Evolutionary conservation across 306 rosid genomes (phyloP), one percentile per base, ranked within the genome.

Genomic region (Acacia acuminata): DNA sequence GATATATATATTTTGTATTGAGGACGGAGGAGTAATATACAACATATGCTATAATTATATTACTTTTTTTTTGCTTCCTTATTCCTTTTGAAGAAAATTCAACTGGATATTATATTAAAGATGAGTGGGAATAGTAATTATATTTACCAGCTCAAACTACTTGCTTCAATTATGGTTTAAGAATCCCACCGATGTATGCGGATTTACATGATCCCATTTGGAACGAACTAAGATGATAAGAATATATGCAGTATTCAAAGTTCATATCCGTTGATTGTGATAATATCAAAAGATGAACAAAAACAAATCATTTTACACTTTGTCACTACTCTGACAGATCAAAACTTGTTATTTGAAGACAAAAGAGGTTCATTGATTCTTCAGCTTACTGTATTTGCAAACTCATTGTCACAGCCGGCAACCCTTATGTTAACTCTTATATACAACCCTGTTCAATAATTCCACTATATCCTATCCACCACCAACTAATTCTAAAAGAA

Each of bases 51-150:
- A 36, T 36, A 0, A 36, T 36, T 5, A 36, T 34, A 4, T 36
- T 36, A 36, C 0, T 36, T 36, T 27, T 27, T 36, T 36, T 36
- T 36, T 5, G 5, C 1, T 36, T 36, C 7, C 40, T 36, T 36
- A 0, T 4, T 36, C 1, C 5, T 0, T 36, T 1, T 4, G 0
- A 36, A 36, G 5, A 36, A 36, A 36, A 0, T 0, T 4, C 0
- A 36, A 4, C 7, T 38, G 8, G 1, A 1, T 38, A 0, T 38
- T 38, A 38, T 38, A 38, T 38, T 38, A 38, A 38, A 6, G 7
- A 36, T 1, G 1, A 38, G 42, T 5, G 0, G 1, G 7, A 38
- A 0, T 13, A 47, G 19, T 47, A 11, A 47, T 47, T 47, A 9
- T 47, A 47, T 14, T 47, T 13, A 13, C 0, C 5, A 11, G 6